Conservation (phyloP, 2,329 filamentous ascomycete genomes). For the Ophiocordyceps polyrhachis-furcata region DNA sequence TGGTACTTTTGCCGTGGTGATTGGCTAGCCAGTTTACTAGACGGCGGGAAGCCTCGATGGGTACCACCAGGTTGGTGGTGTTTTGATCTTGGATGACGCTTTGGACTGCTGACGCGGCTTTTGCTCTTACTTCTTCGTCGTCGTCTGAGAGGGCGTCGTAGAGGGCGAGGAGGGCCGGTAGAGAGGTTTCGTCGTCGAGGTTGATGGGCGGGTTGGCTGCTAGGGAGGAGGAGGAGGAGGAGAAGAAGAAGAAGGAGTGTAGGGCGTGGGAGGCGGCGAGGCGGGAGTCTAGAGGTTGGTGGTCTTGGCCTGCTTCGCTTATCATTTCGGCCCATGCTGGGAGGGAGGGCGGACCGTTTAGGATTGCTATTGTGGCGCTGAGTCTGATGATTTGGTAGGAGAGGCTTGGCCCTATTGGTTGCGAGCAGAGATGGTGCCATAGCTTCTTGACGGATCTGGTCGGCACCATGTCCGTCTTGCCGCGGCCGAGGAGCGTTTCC, state of each 20-base stretch:
- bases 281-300: slow-evolving; percentile 46
- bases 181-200: slow-evolving; percentile 15
- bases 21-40: slow-evolving; percentile 24
- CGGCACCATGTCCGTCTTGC: slow-evolving; percentile 12
- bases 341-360: slow-evolving; percentile 9
- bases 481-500: slow-evolving; percentile 17
- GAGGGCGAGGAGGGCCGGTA: slow-evolving; percentile 43
- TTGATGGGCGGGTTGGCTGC: slow-evolving; percentile 4
- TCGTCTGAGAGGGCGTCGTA: slow-evolving; percentile 75
- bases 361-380: slow-evolving; percentile 24
- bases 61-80: slow-evolving; percentile 15
- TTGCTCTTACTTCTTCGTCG: slow-evolving; percentile 68
- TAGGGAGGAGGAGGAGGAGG: slow-evolving; percentile 1
- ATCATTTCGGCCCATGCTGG: slow-evolving; percentile 31
- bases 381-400: slow-evolving; percentile 28
- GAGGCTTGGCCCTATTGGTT: slow-evolving; percentile 26
- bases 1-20: slow-evolving; percentile 13
- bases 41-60: slow-evolving; percentile 25
- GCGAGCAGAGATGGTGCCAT: slow-evolving; percentile 20
- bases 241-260: slow-evolving; percentile 23
- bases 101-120: slow-evolving; percentile 33
- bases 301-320: slow-evolving; percentile 25
- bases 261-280: slow-evolving; percentile 40
- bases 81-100: slow-evolving; percentile 23
- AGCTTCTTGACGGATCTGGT: slow-evolving; percentile 16